phyloP scores from a whole-genome alignment of 495 filamentous ascomycete genomes.

The Tuber umbilicatum region DNA sequence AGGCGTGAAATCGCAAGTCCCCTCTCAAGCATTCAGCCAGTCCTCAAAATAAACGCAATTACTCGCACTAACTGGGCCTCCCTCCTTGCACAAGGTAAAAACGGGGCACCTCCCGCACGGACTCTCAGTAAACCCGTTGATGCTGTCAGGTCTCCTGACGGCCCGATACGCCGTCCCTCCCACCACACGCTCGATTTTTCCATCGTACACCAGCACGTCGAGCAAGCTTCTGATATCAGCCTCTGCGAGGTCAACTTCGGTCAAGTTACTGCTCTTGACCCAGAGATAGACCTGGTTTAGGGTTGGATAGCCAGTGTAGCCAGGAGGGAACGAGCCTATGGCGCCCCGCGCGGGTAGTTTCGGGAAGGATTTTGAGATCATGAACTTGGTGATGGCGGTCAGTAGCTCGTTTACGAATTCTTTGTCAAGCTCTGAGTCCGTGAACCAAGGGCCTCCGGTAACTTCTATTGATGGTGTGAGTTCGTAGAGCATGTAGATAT shows the following conservation, averaged over 20 bases:
- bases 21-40: slow-evolving; percentile 55
- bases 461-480: slow-evolving; percentile 70
- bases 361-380: slow-evolving; percentile 51
- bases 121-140: slow-evolving; percentile 71
- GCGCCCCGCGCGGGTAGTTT: slow-evolving; percentile 42
- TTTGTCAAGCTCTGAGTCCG: slow-evolving; percentile 75
- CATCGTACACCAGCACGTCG: slow-evolving; percentile 79
- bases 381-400: slow-evolving; percentile 61
- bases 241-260: slow-evolving; percentile 58
- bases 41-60: slow-evolving; percentile 85
- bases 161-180: slow-evolving; percentile 51
- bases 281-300: slow-evolving; percentile 62
- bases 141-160: slow-evolving; percentile 45
- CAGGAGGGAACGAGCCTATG: slow-evolving; percentile 57
- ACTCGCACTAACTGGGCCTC: slow-evolving; percentile 76
- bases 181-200: slow-evolving; percentile 59
- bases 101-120: slow-evolving; percentile 92
- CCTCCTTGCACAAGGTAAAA: slow-evolving; percentile 83
- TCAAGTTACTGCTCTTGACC: slow-evolving; percentile 60
- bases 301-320: slow-evolving; percentile 69
- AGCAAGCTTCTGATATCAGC: slow-evolving; percentile 73
- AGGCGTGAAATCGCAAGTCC: not conserved
- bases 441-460: slow-evolving; percentile 90
- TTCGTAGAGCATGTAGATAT: slow-evolving; percentile 64
- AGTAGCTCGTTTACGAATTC: slow-evolving; percentile 71